Conservation (phyloP, 1,284 basidiomycete species). For the Hemileccinum hortonii region DNA sequence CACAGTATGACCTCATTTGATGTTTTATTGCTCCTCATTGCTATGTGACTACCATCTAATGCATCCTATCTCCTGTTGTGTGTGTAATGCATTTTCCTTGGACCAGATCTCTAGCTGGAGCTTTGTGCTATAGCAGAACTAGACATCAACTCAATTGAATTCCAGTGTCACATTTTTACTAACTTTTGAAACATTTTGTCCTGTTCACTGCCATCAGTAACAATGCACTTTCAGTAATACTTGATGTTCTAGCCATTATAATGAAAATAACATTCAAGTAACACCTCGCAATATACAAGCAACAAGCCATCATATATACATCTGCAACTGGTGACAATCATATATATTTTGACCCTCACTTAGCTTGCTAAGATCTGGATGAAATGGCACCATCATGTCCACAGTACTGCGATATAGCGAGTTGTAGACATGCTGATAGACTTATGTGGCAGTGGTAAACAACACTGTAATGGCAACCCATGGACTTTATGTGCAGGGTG, state of each 20-base stretch:
- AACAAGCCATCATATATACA: constrained; percentile 57
- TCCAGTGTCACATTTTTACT: no score
- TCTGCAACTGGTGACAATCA: constrained; percentile 80
- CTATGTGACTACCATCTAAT: no score
- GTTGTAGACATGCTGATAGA: constrained; percentile 93
- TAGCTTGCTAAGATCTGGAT: constrained; percentile 84
- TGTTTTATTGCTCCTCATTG: no score
- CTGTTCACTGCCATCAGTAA: no score
- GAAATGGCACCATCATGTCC: constrained; percentile 93
- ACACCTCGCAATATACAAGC: constrained; percentile 2
- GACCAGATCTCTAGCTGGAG: no score
- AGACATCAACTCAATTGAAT: no score
- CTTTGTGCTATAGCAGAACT: no score
- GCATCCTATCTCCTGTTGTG: no score
- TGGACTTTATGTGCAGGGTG: constrained; percentile 97
- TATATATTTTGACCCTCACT: constrained; percentile 89
- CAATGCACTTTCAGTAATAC: no score
- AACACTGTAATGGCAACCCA: constrained; percentile 50
- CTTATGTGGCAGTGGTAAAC: constrained; percentile 28
- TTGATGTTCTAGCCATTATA: constrained; percentile 6
- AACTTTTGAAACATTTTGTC: no score
- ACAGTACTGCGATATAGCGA: constrained; percentile 84
- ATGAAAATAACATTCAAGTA: constrained; percentile 1
- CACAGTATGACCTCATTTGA: no score
- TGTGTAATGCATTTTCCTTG: no score